A percentile compares a stretch with the other conserved stretches of the same genome.
Conservation (phyloP, 345 rosid genomes). For the Cochlearia excelsa region DNA sequence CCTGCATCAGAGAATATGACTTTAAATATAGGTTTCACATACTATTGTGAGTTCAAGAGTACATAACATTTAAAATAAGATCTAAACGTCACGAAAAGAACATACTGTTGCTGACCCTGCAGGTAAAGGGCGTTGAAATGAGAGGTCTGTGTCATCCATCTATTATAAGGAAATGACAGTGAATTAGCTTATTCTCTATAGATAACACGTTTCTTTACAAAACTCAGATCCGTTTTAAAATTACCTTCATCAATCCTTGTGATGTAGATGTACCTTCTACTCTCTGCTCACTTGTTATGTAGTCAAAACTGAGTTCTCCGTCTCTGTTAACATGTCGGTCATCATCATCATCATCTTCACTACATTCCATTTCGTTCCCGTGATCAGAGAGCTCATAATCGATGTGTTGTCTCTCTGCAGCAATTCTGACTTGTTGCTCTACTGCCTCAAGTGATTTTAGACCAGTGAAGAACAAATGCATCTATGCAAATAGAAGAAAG, state of each 20-base stretch:
- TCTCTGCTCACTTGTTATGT: constrained; percentile 52
- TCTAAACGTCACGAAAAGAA: constrained; percentile 3
- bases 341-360: constrained; percentile 51
- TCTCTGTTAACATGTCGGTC: constrained; percentile 44
- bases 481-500: constrained; percentile 42
- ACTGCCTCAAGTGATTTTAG: constrained; percentile 83
- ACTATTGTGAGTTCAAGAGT: constrained; percentile 1
- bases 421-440: constrained; percentile 57
- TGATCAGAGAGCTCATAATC: constrained; percentile 66
- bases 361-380: constrained; percentile 59
- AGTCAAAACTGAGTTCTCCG: constrained; percentile 88
- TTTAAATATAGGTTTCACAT: neutral
- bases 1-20: constrained; percentile 22
- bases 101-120: constrained; percentile 61
- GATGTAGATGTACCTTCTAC: constrained; percentile 46
- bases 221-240: neutral
- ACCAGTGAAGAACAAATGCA: constrained; percentile 72
- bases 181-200: neutral
- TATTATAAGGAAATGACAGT: constrained; percentile 24
- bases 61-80: neutral
- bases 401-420: constrained; percentile 76
- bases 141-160: constrained; percentile 60
- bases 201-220: neutral
- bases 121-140: constrained; percentile 48
- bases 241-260: constrained; percentile 68